phyloP scores from a whole-genome alignment of 2,329 filamentous ascomycete species.

The Venturia oleaginea region DNA sequence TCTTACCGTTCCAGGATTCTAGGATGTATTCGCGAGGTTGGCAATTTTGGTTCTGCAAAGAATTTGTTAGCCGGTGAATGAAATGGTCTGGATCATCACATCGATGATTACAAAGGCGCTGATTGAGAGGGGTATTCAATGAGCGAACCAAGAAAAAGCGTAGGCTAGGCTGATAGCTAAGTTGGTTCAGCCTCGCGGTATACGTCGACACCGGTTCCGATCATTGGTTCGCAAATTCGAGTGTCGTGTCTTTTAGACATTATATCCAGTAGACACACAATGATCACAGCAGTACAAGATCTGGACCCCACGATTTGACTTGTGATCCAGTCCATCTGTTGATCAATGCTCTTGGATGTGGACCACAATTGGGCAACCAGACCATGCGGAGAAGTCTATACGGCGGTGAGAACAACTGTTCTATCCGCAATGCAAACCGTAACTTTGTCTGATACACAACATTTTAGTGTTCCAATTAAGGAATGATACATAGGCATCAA shows the following conservation, averaged over 20 bases:
- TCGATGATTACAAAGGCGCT: not conserved
- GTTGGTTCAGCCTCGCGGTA: not conserved
- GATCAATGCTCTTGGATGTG: not conserved
- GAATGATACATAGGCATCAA: not conserved
- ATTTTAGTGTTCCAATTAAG: no score
- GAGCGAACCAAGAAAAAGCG: not conserved
- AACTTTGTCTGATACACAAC: no score
- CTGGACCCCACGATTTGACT: not conserved
- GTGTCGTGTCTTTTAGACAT: not conserved
- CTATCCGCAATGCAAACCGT: no score
- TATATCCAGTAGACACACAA: not conserved
- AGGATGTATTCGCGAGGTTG: no score
- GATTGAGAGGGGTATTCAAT: not conserved
- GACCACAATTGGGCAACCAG: not conserved
- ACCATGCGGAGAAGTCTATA: not conserved
- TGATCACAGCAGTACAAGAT: not conserved
- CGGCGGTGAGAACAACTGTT: no score
- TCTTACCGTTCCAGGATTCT: no score
- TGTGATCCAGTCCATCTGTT: not conserved
- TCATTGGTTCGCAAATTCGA: not conserved
- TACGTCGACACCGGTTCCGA: not conserved
- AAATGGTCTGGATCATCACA: not conserved
- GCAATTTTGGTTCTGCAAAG: no score
- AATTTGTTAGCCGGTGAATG: no score
- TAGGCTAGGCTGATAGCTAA: not conserved